Conservation (phyloP, 176 grass and related monocot species). For the Triticum urartu region DNA sequence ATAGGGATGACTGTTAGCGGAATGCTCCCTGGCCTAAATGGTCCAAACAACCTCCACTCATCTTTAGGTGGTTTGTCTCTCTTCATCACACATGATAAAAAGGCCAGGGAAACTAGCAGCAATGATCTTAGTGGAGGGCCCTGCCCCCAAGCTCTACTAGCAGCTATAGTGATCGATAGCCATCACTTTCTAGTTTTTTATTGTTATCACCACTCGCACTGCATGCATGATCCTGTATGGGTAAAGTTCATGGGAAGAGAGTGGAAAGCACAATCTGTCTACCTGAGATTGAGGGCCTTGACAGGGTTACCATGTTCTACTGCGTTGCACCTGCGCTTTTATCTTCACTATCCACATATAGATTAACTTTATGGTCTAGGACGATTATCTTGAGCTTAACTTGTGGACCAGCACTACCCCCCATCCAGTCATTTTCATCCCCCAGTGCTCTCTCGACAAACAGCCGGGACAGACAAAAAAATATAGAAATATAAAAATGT, state of each 20-base stretch:
- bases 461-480: no score
- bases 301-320: not conserved
- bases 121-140: no score
- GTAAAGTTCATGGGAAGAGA: not conserved
- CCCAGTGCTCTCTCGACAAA: not conserved
- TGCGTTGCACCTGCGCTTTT: not conserved
- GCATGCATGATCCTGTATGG: slow-evolving; percentile 34
- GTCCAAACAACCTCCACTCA: no score
- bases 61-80: no score
- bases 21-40: slow-evolving; percentile 28
- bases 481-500: not conserved
- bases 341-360: not conserved
- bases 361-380: not conserved
- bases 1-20: not conserved
- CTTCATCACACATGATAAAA: no score
- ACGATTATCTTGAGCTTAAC: not conserved
- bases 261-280: not conserved
- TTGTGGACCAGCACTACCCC: not conserved
- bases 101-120: no score
- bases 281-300: not conserved
- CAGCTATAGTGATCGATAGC: no score
- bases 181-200: slow-evolving; percentile 14
- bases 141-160: no score
- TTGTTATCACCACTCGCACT: not conserved
- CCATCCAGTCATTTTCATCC: not conserved